phyloP scores from a whole-genome alignment of 495 filamentous ascomycete genomes.

The Ascobolus immersus region DNA sequence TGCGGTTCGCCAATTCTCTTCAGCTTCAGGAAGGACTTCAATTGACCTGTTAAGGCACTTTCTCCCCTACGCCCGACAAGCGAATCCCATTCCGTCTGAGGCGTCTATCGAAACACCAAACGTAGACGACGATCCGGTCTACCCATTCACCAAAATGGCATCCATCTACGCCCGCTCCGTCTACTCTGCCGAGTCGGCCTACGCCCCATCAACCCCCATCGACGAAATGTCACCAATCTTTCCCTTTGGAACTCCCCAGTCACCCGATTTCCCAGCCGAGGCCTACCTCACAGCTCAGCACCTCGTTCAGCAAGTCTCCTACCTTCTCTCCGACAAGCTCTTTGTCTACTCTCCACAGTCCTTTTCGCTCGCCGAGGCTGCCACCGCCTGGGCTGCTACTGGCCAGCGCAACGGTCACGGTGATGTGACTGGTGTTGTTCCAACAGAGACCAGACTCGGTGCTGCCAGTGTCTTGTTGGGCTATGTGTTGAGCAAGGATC shows the following conservation, averaged over 20 bases:
- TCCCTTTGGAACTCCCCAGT: slow-evolving; percentile 40
- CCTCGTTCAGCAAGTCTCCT: slow-evolving; percentile 85
- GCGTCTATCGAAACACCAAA: too few relatives aligned
- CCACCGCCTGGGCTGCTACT: slow-evolving; percentile 42
- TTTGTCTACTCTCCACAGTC: slow-evolving; percentile 88
- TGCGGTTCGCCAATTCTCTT: too few relatives aligned
- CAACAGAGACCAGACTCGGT: slow-evolving; percentile 67
- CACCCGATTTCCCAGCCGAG: too few relatives aligned
- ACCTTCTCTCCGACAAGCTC: slow-evolving; percentile 77
- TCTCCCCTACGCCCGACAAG: too few relatives aligned
- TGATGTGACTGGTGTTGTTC: slow-evolving; percentile 45
- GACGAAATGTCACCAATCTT: slow-evolving; percentile 26
- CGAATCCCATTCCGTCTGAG: too few relatives aligned
- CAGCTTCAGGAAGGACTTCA: too few relatives aligned
- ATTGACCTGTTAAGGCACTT: too few relatives aligned
- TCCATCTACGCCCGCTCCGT: slow-evolving; percentile 4
- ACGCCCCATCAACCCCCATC: too few relatives aligned
- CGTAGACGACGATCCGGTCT: too few relatives aligned
- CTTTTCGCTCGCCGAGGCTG: slow-evolving; percentile 65
- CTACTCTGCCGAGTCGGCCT: too few relatives aligned
- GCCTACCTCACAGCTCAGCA: slow-evolving; percentile 79
- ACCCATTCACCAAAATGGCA: too few relatives aligned
- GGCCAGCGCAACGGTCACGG: slow-evolving; percentile 55
- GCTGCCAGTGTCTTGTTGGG: slow-evolving; percentile 81
- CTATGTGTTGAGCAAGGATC: slow-evolving; percentile 92